Percentiles rank a stretch among this genome's conserved stretches.
Evolutionary conservation across 2,329 filamentous ascomycete genomes (phyloP).

Genomic region (Epichloe typhina): DNA sequence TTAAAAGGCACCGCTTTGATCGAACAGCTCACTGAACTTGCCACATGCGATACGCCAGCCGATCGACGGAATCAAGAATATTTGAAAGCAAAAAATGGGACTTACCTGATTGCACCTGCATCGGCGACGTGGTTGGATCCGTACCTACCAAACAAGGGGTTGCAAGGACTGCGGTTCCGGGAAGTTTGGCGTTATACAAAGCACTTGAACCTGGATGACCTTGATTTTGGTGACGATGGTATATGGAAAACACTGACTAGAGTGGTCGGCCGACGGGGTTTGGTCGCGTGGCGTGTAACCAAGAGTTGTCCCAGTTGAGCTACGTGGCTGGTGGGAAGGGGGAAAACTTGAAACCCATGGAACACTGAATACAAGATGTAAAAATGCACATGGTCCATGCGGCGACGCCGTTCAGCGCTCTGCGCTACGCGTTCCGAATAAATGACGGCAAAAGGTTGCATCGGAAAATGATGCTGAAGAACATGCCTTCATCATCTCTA

Average conservation of each 20-base stretch:
- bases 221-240: constrained; percentile 68
- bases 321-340: neutral
- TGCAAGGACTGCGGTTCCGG: constrained; percentile 48
- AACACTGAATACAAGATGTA: neutral
- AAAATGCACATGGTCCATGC: neutral
- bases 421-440: neutral
- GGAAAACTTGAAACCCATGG: neutral
- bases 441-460: too few species aligned
- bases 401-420: too few species aligned
- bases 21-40: constrained; percentile 40
- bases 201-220: constrained; percentile 67
- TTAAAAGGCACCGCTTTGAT: constrained; percentile 49
- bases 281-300: constrained; percentile 51
- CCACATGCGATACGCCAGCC: constrained; percentile 49
- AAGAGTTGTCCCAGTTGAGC: constrained; percentile 35
- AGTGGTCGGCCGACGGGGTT: constrained; percentile 50
- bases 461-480: too few species aligned
- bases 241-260: constrained; percentile 56
- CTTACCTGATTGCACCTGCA: constrained; percentile 59
- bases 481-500: too few species aligned
- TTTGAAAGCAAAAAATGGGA: constrained; percentile 47
- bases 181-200: constrained; percentile 55
- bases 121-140: constrained; percentile 58
- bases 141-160: constrained; percentile 44
- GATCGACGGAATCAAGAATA: constrained; percentile 42